Conservation (phyloP, 495 filamentous ascomycete genomes). For the Cercophora samala region DNA sequence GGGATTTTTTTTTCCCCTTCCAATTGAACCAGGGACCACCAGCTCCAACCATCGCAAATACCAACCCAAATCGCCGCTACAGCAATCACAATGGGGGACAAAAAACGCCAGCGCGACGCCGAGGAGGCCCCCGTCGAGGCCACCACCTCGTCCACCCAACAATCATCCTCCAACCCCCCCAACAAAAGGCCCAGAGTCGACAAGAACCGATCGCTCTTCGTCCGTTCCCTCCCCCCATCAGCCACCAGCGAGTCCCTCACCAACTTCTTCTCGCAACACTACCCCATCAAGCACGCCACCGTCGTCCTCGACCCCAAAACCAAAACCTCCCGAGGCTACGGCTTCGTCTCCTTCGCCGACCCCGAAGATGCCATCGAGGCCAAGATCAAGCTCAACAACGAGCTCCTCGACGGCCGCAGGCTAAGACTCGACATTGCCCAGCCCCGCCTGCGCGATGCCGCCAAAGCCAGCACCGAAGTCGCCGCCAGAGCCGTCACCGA, state of each 20-base stretch:
- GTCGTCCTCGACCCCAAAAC: constrained; percentile 77
- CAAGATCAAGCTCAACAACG: constrained; percentile 69
- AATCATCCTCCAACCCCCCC: constrained; percentile 28
- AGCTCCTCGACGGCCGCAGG: constrained; percentile 70
- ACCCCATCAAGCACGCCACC: constrained; percentile 89
- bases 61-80: background rate
- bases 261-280: constrained; percentile 86
- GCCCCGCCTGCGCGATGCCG: constrained; percentile 68
- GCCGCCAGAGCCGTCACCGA: constrained; percentile 35
- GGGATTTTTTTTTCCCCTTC: constrained; percentile 23
- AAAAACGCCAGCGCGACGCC: constrained; percentile 36
- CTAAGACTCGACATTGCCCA: constrained; percentile 86
- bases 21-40: constrained; percentile 14
- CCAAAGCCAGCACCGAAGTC: constrained; percentile 38
- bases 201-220: constrained; percentile 72
- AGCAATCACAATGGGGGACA: constrained; percentile 39
- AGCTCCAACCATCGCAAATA: constrained; percentile 10
- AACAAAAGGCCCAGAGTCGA: constrained; percentile 47
- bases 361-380: constrained; percentile 82
- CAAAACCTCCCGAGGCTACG: constrained; percentile 84
- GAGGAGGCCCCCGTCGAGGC: constrained; percentile 18
- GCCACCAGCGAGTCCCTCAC: constrained; percentile 80
- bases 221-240: constrained; percentile 74
- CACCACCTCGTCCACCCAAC: constrained; percentile 14
- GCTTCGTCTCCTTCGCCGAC: constrained; percentile 95